phyloP scores from a whole-genome alignment of 345 rosid species.

The Adansonia digitata region DNA sequence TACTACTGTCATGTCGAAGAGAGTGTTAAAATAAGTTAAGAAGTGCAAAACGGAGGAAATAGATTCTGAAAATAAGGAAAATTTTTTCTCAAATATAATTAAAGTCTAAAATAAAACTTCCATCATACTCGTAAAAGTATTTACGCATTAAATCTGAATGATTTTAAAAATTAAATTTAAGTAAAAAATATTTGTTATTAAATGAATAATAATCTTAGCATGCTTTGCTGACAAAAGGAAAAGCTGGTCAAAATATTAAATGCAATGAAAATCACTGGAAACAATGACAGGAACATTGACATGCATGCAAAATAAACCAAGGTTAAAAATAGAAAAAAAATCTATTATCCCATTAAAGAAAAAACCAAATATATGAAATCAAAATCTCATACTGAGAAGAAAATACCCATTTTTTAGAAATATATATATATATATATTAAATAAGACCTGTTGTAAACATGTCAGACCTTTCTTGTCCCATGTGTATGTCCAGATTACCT shows the following conservation, averaged over 20 bases:
- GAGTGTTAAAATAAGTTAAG: background rate
- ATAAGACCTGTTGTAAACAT: background rate
- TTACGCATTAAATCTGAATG: too few relatives aligned
- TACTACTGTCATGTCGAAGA: background rate
- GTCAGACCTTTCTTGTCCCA: constrained; percentile 8
- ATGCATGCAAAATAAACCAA: background rate
- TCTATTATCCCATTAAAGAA: too few relatives aligned
- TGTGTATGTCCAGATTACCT: background rate
- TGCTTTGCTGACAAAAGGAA: background rate
- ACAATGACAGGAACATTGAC: background rate
- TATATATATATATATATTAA: background rate
- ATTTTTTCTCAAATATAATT: background rate
- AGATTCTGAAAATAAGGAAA: background rate
- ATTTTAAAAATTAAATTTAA: too few relatives aligned
- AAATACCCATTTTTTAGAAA: background rate
- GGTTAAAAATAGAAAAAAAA: background rate
- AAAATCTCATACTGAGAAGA: too few relatives aligned
- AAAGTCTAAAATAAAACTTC: background rate
- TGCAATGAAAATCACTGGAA: background rate
- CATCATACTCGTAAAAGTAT: too few relatives aligned
- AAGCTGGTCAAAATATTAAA: background rate
- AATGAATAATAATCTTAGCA: too few relatives aligned
- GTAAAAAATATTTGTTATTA: too few relatives aligned
- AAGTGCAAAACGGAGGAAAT: background rate
- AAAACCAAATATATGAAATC: background rate